Evolutionary conservation across 257 asterid species (phyloP), one percentile per base, ranked within the genome.

Genomic region (Vinca minor): DNA sequence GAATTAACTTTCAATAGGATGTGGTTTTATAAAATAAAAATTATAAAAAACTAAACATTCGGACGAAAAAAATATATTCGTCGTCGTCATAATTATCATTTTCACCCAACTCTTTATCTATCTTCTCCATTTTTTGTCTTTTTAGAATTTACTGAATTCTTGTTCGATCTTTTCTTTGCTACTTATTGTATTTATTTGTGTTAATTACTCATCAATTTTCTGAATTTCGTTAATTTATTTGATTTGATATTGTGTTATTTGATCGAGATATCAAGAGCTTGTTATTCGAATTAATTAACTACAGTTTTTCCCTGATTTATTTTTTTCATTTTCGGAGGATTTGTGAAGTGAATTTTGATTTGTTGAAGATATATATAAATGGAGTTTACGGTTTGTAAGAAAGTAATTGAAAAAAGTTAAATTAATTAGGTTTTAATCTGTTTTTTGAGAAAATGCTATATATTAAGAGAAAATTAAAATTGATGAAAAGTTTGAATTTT

Each of bases 391-490:
- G 78, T 71, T 32, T 71, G 17, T 6, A 25, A 32, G n/a, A n/a
- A n/a, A 13, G 48, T 20, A 20, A 32, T 32, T 45, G 12, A 10
- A 58, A 29, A n/a, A n/a, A n/a, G 68, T 28, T 55, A 10, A 53
- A 39, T 11, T 18, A 21, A 5, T 13, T 44, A 41, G 18, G 9
- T 23, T n/a, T n/a, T n/a, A 46, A 47, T 63, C 35, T 18, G 13
- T 35, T 31, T n/a, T n/a, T n/a, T n/a, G n/a, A 76, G 82, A 74
- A 76, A 78, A 84, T 89, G 95, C 77, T n/a, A n/a, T 80, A 62
- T 72, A 78, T 78, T 85, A 81, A 80, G 80, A 84, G 73, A 64
- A 81, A 79, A 67, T 67, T 59, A 76, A 77, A 69, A 82, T 73
- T 76, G 70, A 67, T 47, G 65, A 73, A 62, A 70, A 66, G 78